Evolutionary conservation across 1,284 basidiomycete species (phyloP), one percentile per base, ranked within the genome.

Genomic region (Rhodofomes roseus): DNA sequence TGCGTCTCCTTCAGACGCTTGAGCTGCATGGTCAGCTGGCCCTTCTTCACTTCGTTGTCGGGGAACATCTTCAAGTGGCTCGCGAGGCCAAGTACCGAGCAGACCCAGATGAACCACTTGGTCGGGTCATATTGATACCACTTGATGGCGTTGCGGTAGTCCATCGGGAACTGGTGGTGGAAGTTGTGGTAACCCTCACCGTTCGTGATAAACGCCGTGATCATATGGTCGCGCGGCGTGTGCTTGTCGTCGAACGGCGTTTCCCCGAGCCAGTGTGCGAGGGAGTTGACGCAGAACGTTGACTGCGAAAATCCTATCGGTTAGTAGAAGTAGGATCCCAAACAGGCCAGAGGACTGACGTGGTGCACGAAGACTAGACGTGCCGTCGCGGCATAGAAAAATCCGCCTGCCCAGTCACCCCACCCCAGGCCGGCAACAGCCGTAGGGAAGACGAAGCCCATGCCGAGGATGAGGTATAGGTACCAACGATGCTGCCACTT

Each of bases 181-280:
- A 97, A 97, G 78, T 97, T 96, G 83, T 96, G 94, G 80, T 96
- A 96, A 14, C 95, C 94, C 76, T 96, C 94, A 61, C 94, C 94
- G 70, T 95, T 87, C 31, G 94, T 96, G 61, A 85, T 87, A 46
- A 96, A 79, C 11, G 94, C 94, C 39, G 94, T 96, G 70, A 95
- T 74, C 67, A 95, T 77, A 76, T 95, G 92, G 75, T 95, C 92
- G 58, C 87, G 81, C 36, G 93, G 93, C n/a, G 93, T 91, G 77
- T 95, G 92, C 80, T 96, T 96, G 84, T 96, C 93, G 76, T 96
- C 95, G 70, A 95, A 96, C 25, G 93, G 92, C 27, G 89, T 79
- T 64, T 95, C 93, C 58, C 95, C 95, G 64, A 96, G 85, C 92
- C 92, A 96, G 75, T 96, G 94, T 16, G 94, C 94, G 48, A 96